Evolutionary conservation across 345 rosid species (phyloP), one percentile per base, ranked within the genome.

Genomic region (Brassica nigra): DNA sequence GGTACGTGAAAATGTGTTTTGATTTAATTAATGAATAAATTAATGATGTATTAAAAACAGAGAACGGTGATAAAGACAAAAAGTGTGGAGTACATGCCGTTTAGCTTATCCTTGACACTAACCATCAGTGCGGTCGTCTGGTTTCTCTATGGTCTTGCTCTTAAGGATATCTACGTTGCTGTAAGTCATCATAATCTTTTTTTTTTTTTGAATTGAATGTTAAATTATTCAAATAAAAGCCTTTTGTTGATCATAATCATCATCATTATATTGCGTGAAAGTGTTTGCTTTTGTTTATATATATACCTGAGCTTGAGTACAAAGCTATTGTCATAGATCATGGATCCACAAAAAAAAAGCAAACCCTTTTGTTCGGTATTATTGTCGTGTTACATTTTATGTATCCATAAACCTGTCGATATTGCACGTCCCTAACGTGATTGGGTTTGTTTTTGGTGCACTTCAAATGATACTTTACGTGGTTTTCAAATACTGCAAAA

Each of bases 251-350:
- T 18, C 65, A 16, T 33, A 9, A 73, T 64, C 47, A 37, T 47
- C 18, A 62, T 68, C 18, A 18, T 18, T 68, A 30, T 20, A 39
- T 59, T 44, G 29, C 65, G 52, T 68, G 44, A 66, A 67, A 62
- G 47, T 75, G 23, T n/a, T 76, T 81, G 77, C 77, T 81, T 81
- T 76, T 76, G 80, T 81, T 76, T 64, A 73, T 71, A 11, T 55
- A 9, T 23, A 81, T 44, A 44, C 54, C n/a, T 44, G 54, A 44
- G 54, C 12, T 44, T 44, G 54, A 44, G 54, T 44, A 15, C 1
- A 36, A 44, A 11, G 18, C 18, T 18, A 18, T 18, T 18, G 18
- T 44, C 15, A 44, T 44, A 44, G n/a, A 44, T 44, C 4, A 44
- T 3, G 12, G 54, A 44, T 44, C 4, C 3, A 44, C 12, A 44